Evolutionary conservation across 495 filamentous ascomycete species (phyloP), one percentile per base, ranked within the genome.

Genomic region (Beverwykella pulmonaria): DNA sequence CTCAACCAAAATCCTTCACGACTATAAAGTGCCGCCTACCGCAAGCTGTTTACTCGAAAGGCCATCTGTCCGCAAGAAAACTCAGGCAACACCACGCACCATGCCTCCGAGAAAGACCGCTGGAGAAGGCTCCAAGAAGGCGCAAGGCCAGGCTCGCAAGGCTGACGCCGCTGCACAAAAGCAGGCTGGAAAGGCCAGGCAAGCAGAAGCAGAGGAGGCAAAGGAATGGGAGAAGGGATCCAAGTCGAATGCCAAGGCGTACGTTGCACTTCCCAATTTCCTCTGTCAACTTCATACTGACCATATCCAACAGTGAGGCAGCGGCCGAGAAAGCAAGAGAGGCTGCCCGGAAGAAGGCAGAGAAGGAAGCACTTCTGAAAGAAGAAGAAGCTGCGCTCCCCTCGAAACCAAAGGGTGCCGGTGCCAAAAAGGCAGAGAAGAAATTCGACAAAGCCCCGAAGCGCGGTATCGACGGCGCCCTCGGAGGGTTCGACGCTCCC

Each of bases 191-290:
- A 88, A 88, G 55, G 82, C 90, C 20, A 77, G 84, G n/a, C 90
- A 88, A 78, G 84, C 79, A 32, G 85, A 84, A 0, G 83, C 80
- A 0, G 86, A 76, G 41, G 95, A 97, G 71, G 88, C 88, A 10
- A 81, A 81, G 63, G 81, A 96, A 67, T 98, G 94, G 94, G 61
- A 79, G 1, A 91, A 96, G 78, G 94, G 94, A 56, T 74, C 90
- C 30, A 98, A 98, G 80, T 85, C 81, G 61, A 90, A 79, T 63
- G 75, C 90, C 23, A 97, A 96, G 80, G 93, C 95, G 93, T 96
- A 77, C 72, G 85, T 79, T 26, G 25, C 27, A 55, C 29, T 17
- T 12, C 6, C 20, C 3, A 20, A 5, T 34, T 25, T 8, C n/a
- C 14, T 20, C 30, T 25, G 5, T 10, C 10, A 20, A 14, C 2